Base-by-base conservation (phyloP, 768 basidiomycete species). In the Macrolepiota dolichaula region DNA sequence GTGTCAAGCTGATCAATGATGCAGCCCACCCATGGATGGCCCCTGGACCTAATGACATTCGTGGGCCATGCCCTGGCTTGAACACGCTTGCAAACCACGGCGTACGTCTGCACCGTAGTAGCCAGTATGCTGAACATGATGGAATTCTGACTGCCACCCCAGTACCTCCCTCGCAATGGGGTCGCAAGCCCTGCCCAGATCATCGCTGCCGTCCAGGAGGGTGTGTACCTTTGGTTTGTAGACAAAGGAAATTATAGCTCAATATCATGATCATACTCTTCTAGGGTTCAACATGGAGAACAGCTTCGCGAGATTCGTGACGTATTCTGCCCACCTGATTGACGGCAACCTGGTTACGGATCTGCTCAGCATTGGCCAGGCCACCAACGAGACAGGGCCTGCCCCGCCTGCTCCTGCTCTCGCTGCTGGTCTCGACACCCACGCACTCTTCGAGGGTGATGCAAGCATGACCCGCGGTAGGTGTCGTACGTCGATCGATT, bases 51-150 rank as follows among this genome's bases (percentile, higher is more conserved):
- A 59, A 42, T 1, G 67, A 65, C 24, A 62, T 67, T 37, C 59
- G 66, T 15, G 66, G 66, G 12, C 66, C 66, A 17, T 67, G 66
- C 35, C 66, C 66, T n/a, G 66, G 66, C 7, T 51, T 67, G n/a
- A 67, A 67, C 29, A 65, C 64, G 4, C 63, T 67, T 10, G 66
- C 66, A 25, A 57, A 53, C 29, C 66, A 66, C 42, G 66, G 66
- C 19, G 66, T 66, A 52, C 27, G 58, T 59, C 29, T 32, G 19
- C 25, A 19, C 38, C 12, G 7, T 32, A 32, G 29, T 32, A 32
- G 29, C 29, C 29, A 7, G 29, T 3, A 32, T 32, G 7, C 7
- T 32, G 29, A 32, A 32, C 7, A 32, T 3, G 7, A 32, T 32
- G 3, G 29, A 32, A 32, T 32, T 7, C 3, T 32, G 29, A 32